phyloP scores from a whole-genome alignment of 2,329 filamentous ascomycete species.

The Curvularia hawaiiensis region DNA sequence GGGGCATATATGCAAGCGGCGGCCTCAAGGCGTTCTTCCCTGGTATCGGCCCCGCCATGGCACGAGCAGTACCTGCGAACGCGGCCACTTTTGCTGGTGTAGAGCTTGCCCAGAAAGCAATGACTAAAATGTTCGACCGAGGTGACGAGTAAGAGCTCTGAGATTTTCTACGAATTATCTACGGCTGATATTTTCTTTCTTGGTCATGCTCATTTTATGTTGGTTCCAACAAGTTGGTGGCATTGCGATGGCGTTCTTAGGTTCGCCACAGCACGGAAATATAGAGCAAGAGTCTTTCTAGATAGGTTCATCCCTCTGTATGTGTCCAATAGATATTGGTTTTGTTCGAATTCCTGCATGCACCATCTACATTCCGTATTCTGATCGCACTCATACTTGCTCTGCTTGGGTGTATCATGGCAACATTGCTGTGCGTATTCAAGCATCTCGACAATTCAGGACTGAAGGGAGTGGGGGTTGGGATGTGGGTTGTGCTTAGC shows the following conservation, averaged over 20 bases:
- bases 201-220: conserved; percentile 13
- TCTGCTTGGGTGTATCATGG: not conserved
- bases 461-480: not conserved
- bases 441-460: not conserved
- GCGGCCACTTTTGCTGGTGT: conserved; percentile 92
- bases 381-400: not conserved
- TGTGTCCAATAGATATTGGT: conserved; percentile 11
- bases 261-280: conserved; percentile 9
- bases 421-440: not conserved
- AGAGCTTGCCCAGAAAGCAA: conserved; percentile 80
- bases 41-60: conserved; percentile 89
- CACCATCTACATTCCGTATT: not conserved
- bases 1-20: conserved; percentile 80
- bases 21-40: conserved; percentile 96
- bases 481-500: conserved; percentile 2
- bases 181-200: conserved; percentile 11
- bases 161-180: not conserved
- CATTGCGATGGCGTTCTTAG: conserved; percentile 33
- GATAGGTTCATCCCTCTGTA: conserved; percentile 8
- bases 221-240: conserved; percentile 19
- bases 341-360: conserved; percentile 1
- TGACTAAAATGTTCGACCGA: conserved; percentile 73
- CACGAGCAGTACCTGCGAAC: conserved; percentile 92
- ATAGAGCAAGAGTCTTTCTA: conserved; percentile 17
- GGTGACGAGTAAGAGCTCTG: conserved; percentile 34